Conservation (phyloP, 257 asterid genomes). For the Fraxinus anomala region DNA sequence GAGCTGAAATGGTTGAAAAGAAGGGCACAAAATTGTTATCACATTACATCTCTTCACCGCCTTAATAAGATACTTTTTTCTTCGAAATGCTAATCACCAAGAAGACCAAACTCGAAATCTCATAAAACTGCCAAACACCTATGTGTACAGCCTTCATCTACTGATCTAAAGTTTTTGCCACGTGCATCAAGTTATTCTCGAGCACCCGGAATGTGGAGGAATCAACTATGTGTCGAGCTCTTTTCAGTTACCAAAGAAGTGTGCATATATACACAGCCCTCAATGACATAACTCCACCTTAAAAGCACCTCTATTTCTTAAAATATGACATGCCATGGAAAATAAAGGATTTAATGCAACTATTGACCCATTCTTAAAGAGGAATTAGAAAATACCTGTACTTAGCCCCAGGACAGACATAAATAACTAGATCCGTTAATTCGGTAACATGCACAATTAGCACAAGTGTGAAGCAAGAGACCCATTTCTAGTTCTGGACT, state of each 20-base stretch:
- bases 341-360: neutral
- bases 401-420: neutral
- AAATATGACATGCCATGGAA: neutral
- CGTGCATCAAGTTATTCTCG: neutral
- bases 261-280: neutral
- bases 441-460: constrained; percentile 7
- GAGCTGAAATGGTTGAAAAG: neutral
- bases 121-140: neutral
- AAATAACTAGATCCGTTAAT: neutral
- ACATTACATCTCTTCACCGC: neutral
- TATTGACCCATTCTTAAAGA: neutral
- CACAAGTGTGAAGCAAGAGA: neutral
- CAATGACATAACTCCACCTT: neutral
- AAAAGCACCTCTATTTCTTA: neutral
- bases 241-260: constrained; percentile 3
- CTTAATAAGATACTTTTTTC: neutral
- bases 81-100: constrained; percentile 1
- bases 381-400: neutral
- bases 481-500: neutral
- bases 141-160: neutral
- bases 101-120: neutral
- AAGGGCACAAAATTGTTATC: neutral
- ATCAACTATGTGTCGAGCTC: neutral
- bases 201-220: neutral
- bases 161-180: neutral